Evolutionary conservation across 441 rosid genomes (phyloP), one percentile per base, ranked within the genome.

Genomic region (Hura crepitans): DNA sequence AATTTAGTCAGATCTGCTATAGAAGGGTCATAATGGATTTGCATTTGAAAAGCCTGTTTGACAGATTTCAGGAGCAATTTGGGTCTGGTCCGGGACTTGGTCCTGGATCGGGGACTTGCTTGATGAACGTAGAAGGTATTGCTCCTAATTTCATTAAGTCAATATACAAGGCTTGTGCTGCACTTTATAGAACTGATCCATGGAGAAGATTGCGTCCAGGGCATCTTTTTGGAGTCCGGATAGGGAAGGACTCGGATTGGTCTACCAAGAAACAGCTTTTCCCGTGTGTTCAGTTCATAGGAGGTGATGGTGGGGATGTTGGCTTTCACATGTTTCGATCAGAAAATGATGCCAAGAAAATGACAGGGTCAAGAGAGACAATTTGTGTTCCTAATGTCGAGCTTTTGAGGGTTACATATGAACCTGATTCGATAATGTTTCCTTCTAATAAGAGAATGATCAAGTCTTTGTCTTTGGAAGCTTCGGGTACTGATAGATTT

Each of bases 71-170:
- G 37, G 88, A 87, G 67, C 96, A 87, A 62, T 87, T 89, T 67
- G 89, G 96, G 12, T 82, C 93, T 70, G 93, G 96, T 80, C 88
- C 89, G 0, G 92, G 92, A 39, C 92, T 87, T 25, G 92, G 92
- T 73, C 89, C 92, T n/a, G 95, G 95, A 76, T 89, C 92, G 5
- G 90, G 89, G 49, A 72, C 84, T 15, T 82, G 87, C 62, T 70
- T 89, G 39, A 83, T 83, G 89, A 86, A 81, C 61, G 82, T 86
- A 10, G 90, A 85, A 47, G 90, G 86, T 68, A 78, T 85, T 75
- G 65, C 84, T 74, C 80, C 88, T 72, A 89, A 74, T 74, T 79
- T 86, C 65, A 79, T 87, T 1, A 80, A 72, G 59, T 82, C 85
- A 8, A 33, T 87, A 6, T 87, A 81, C 70, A 86, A 66, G 74